phyloP scores from a whole-genome alignment of 257 asterid species.

The Scutellaria minor region DNA sequence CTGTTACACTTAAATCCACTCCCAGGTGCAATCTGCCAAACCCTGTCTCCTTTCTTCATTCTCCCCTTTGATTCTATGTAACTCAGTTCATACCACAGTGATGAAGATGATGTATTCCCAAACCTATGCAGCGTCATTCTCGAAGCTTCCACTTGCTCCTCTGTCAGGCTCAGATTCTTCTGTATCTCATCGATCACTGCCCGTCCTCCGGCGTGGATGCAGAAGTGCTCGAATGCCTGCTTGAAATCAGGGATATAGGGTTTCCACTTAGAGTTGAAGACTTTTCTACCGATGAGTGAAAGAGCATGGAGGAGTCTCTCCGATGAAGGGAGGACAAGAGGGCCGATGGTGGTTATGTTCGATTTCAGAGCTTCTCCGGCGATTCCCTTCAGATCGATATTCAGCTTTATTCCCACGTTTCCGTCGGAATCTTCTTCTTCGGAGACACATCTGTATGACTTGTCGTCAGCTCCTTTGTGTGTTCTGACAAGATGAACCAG shows the following conservation, averaged over 20 bases:
- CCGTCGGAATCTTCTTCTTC: slow-evolving; percentile 68
- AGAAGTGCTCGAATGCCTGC: slow-evolving; percentile 68
- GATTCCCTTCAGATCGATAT: slow-evolving; percentile 55
- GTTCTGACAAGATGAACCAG: slow-evolving; percentile 56
- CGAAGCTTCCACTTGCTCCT: slow-evolving; percentile 67
- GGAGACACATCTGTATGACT: slow-evolving; percentile 58
- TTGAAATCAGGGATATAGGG: slow-evolving; percentile 63
- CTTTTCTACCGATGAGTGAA: slow-evolving; percentile 43
- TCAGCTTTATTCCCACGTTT: slow-evolving; percentile 53
- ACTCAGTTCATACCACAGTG: slow-evolving; percentile 73
- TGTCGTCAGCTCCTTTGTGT: slow-evolving; percentile 55
- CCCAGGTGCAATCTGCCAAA: slow-evolving; percentile 68
- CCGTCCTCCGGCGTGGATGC: slow-evolving; percentile 76
- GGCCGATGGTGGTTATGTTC: slow-evolving; percentile 63
- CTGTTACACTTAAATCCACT: slow-evolving; percentile 63
- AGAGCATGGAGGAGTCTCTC: slow-evolving; percentile 55
- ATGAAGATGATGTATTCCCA: slow-evolving; percentile 71
- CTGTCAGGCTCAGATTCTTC: slow-evolving; percentile 54
- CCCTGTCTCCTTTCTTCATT: slow-evolving; percentile 64
- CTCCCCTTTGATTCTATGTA: slow-evolving; percentile 74
- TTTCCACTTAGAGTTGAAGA: slow-evolving; percentile 46
- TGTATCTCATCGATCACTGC: slow-evolving; percentile 73
- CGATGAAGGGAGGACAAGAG: slow-evolving; percentile 64
- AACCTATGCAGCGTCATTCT: slow-evolving; percentile 68
- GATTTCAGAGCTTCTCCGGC: slow-evolving; percentile 70